Percentiles rank a stretch among this genome's conserved stretches.
These are phyloP conservation scores for Hymenotorrendiella dingleyae DNA, from an alignment of 2,329 filamentous ascomycete genomes.

Conservation along the genomic window DNA sequence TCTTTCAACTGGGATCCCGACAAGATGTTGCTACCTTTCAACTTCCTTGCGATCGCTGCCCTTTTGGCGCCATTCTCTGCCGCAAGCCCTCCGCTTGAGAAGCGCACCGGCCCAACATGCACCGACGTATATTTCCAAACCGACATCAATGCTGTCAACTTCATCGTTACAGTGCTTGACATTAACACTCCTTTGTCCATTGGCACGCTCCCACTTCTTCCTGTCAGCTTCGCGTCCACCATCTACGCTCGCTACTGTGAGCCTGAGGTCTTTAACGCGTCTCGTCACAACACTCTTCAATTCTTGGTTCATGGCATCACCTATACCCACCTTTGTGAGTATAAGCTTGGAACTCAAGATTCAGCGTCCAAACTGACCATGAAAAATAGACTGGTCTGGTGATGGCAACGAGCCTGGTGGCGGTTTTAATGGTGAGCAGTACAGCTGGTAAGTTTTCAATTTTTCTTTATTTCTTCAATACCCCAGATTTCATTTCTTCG, in stretches of 20 bases:
- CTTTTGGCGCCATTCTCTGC: too few relatives aligned
- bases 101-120: not conserved
- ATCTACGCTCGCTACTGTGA: constrained; percentile 21
- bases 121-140: not conserved
- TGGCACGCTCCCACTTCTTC: not conserved
- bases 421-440: constrained; percentile 12
- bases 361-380: too few relatives aligned
- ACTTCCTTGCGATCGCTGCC: too few relatives aligned
- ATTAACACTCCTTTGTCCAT: not conserved
- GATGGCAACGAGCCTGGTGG: constrained; percentile 10
- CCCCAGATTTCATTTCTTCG: too few relatives aligned
- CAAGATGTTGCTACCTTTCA: too few relatives aligned
- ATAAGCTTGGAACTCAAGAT: constrained; percentile 11
- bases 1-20: too few relatives aligned
- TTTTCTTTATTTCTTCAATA: too few relatives aligned
- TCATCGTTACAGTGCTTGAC: not conserved
- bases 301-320: constrained; percentile 23
- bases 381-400: constrained; percentile 16
- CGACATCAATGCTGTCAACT: not conserved
- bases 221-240: constrained; percentile 10
- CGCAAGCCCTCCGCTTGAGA: too few relatives aligned
- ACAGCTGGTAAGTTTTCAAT: too few relatives aligned
- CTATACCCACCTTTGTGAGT: constrained; percentile 18
- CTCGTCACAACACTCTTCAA: constrained; percentile 17
- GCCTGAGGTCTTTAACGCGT: constrained; percentile 3